Conservation (phyloP, 306 rosid genomes). For the Crataegus laevigata region DNA sequence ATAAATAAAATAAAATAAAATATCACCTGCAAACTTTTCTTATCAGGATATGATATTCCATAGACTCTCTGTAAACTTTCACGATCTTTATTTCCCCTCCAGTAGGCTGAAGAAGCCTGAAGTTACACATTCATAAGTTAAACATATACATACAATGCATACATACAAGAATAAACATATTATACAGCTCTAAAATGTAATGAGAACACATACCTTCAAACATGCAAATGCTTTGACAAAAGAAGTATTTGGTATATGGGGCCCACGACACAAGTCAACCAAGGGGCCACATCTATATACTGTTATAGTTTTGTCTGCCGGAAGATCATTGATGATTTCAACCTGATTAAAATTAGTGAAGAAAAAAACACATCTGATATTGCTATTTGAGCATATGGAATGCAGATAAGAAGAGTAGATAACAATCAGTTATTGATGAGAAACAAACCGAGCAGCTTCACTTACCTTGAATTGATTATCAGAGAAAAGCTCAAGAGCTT, state of each 20-base stretch:
- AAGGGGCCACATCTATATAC: slow-evolving; percentile 96
- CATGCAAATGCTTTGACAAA: slow-evolving; percentile 90
- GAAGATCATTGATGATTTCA: slow-evolving; percentile 89
- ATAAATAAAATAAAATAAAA: neutral
- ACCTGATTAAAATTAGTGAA: slow-evolving; percentile 41
- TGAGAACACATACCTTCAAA: slow-evolving; percentile 50
- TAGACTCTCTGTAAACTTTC: slow-evolving; percentile 96
- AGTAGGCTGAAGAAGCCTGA: slow-evolving; percentile 96
- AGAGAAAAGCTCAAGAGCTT: slow-evolving; percentile 78
- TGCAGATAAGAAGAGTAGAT: slow-evolving; percentile 4
- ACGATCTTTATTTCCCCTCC: slow-evolving; percentile 89
- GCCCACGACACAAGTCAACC: slow-evolving; percentile 95
- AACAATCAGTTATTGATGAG: neutral
- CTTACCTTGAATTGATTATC: slow-evolving; percentile 86
- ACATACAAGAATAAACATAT: neutral
- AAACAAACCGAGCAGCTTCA: slow-evolving; percentile 7
- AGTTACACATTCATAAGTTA: slow-evolving; percentile 22
- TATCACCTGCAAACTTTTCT: slow-evolving; percentile 77
- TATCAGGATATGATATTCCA: slow-evolving; percentile 96
- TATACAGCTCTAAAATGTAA: slow-evolving; percentile 6
- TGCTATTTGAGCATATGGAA: slow-evolving; percentile 2
- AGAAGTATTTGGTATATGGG: slow-evolving; percentile 94
- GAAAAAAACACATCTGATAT: slow-evolving; percentile 2
- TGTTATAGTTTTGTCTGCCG: slow-evolving; percentile 86
- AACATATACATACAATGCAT: neutral